These are phyloP conservation scores for Scutellaria barbata DNA, from an alignment of 257 asterid genomes.

Conservation along the genomic window DNA sequence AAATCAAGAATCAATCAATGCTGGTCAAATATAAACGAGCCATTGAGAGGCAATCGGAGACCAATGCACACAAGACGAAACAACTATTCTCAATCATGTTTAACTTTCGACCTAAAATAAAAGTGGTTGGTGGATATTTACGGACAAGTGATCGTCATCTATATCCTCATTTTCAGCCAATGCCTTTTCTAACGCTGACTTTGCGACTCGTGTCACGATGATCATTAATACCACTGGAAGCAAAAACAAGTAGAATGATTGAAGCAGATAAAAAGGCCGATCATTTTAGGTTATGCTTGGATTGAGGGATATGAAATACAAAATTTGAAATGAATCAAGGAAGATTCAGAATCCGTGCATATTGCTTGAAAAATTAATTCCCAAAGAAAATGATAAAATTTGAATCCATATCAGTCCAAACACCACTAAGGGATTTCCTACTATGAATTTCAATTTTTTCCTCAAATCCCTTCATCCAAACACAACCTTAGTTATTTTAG, in stretches of 20 bases:
- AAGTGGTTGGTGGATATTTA: constrained; percentile 58
- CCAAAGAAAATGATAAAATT: too few relatives aligned
- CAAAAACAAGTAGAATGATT: not conserved
- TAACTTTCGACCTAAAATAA: constrained; percentile 56
- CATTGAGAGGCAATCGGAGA: constrained; percentile 10
- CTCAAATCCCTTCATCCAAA: too few relatives aligned
- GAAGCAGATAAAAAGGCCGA: too few relatives aligned
- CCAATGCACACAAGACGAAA: constrained; percentile 47
- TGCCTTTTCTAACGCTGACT: constrained; percentile 64
- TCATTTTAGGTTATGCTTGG: not conserved
- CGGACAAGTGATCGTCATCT: constrained; percentile 34
- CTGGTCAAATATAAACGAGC: constrained; percentile 22
- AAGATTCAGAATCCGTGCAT: too few relatives aligned
- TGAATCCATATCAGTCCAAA: too few relatives aligned
- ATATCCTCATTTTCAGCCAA: constrained; percentile 64
- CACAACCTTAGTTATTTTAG: not conserved
- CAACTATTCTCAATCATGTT: constrained; percentile 49
- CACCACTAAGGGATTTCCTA: too few relatives aligned
- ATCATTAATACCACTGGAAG: constrained; percentile 61
- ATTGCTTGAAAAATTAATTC: too few relatives aligned
- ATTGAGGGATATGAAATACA: too few relatives aligned
- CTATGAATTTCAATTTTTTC: too few relatives aligned
- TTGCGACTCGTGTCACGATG: constrained; percentile 70
- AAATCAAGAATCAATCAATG: constrained; percentile 35
- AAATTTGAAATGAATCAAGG: too few relatives aligned